phyloP scores from a whole-genome alignment of 495 filamentous ascomycete genomes.

The Symbiotaphrina buchneri region DNA sequence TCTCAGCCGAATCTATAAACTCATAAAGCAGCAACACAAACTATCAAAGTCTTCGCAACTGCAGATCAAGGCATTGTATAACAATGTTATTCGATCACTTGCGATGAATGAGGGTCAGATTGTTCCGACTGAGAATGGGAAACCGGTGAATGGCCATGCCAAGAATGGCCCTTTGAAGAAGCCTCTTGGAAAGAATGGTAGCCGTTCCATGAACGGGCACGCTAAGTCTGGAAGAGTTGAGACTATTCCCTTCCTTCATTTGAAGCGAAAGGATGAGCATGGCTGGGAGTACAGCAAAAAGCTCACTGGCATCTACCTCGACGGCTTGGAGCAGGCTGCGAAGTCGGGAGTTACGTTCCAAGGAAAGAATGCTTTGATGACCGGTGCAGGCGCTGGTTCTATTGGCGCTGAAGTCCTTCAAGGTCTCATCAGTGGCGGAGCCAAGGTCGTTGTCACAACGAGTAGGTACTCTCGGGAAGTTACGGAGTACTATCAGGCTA shows the following conservation, averaged over 20 bases:
- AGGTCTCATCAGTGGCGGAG: constrained; percentile 87
- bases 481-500: constrained; percentile 96
- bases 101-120: constrained; percentile 97
- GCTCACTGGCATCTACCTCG: constrained; percentile 75
- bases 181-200: constrained; percentile 31
- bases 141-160: constrained; percentile 25
- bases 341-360: constrained; percentile 72
- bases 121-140: constrained; percentile 55
- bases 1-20: constrained; percentile 79
- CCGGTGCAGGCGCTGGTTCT: constrained; percentile 89
- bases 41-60: constrained; percentile 84
- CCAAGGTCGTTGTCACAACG: constrained; percentile 88
- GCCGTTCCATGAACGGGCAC: constrained; percentile 20
- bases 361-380: constrained; percentile 95
- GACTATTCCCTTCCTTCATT: constrained; percentile 91
- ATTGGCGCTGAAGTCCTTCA: constrained; percentile 98
- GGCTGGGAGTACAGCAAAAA: constrained; percentile 99
- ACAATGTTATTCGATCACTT: constrained; percentile 75
- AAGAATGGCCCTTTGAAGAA: constrained; percentile 25
- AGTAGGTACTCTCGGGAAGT: constrained; percentile 92
- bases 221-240: constrained; percentile 72
- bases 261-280: constrained; percentile 83
- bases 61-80: constrained; percentile 86
- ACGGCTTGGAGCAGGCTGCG: constrained; percentile 76
- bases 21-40: constrained; percentile 93